These are phyloP conservation scores for Phytophthora colocasiae DNA, from an alignment of 352 stramenopile species.

Conservation along the genomic window DNA sequence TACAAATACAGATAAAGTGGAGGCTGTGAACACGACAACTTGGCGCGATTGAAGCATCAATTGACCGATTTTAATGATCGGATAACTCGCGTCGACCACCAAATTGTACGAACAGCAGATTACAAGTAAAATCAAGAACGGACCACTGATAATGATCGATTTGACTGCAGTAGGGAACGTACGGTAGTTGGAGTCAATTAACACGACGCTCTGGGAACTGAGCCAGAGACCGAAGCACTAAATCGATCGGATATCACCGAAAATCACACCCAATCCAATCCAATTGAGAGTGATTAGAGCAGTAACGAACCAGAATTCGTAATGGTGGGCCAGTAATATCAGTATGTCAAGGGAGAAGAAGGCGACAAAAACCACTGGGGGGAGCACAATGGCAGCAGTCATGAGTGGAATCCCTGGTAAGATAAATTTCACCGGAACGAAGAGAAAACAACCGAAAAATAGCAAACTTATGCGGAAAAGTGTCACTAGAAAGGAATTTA, in stretches of 20 bases:
- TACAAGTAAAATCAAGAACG: constrained; percentile 21
- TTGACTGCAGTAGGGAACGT: constrained; percentile 22
- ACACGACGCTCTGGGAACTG: constrained; percentile 28
- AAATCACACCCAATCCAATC: constrained; percentile 16
- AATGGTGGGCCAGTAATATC: constrained; percentile 16
- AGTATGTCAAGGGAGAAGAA: constrained; percentile 33
- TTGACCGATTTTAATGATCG: constrained; percentile 3
- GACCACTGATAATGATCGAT: constrained; percentile 21
- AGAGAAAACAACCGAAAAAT: constrained; percentile 18
- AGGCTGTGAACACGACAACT: constrained; percentile 22
- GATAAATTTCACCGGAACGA: constrained; percentile 11
- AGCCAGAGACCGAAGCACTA: constrained; percentile 26
- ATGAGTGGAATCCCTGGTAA: constrained; percentile 8
- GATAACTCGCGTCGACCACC: constrained; percentile 14
- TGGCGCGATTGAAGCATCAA: constrained; percentile 18
- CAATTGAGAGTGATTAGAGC: constrained; percentile 25
- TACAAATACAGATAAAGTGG: constrained; percentile 19
- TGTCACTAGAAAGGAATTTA: constrained; percentile 19
- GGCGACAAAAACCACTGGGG: constrained; percentile 19
- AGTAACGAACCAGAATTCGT: constrained; percentile 33
- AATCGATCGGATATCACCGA: constrained; percentile 20
- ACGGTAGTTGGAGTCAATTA: constrained; percentile 31
- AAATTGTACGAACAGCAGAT: constrained; percentile 22
- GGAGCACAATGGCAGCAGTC: constrained; percentile 13
- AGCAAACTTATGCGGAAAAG: constrained; percentile 27